Conservation (phyloP, 1,284 basidiomycete genomes). For the Cryptococcus wingfieldii region DNA sequence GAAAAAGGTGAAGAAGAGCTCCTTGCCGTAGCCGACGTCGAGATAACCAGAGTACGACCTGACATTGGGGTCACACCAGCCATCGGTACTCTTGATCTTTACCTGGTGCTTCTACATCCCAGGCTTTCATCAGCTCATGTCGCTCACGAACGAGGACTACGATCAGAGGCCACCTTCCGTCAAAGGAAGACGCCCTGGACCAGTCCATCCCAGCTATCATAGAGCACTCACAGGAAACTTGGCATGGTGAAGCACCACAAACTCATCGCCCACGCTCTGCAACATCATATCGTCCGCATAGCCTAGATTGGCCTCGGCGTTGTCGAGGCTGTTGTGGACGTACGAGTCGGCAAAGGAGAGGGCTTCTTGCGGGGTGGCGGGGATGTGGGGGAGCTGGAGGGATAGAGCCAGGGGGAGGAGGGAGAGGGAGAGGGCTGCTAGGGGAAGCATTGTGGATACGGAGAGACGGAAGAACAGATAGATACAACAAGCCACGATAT, state of each 20-base stretch:
- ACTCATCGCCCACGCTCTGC: conserved; percentile 30
- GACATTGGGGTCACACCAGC: conserved; percentile 49
- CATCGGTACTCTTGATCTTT: conserved; percentile 46
- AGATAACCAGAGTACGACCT: conserved; percentile 52
- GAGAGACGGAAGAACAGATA: background rate
- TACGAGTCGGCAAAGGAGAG: conserved; percentile 26
- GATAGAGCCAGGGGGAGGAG: conserved; percentile 21
- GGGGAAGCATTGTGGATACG: background rate
- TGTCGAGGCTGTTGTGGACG: conserved; percentile 13
- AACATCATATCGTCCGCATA: conserved; percentile 36
- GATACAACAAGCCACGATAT: too few species aligned
- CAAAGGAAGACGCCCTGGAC: background rate
- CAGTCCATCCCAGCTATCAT: background rate
- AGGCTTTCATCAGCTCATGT: background rate
- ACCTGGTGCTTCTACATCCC: conserved; percentile 34
- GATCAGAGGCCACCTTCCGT: too few species aligned
- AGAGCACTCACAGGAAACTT: conserved; percentile 32
- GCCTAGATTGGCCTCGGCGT: conserved; percentile 17
- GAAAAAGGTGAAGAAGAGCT: conserved; percentile 81
- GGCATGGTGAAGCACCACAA: conserved; percentile 24
- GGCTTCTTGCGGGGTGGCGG: conserved; percentile 30
- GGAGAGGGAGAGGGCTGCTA: background rate
- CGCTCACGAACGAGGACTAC: too few species aligned
- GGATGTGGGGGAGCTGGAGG: conserved; percentile 31
- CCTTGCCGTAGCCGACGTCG: conserved; percentile 63